Base-by-base conservation (phyloP, 2,329 filamentous ascomycete species). In the Samsoniella hepiali region DNA sequence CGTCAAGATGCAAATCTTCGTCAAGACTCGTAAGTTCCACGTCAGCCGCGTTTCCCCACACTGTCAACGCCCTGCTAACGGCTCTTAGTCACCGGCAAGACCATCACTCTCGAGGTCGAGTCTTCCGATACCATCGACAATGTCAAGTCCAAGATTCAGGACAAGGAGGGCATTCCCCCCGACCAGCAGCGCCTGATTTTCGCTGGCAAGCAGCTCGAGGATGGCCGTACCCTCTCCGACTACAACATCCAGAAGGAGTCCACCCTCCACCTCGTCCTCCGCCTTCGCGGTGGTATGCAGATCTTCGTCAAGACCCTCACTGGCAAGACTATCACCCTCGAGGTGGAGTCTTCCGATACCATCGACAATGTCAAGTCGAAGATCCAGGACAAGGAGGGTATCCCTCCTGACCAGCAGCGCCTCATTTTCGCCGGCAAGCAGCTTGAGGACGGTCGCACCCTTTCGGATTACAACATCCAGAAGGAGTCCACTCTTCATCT, bases 341-440 rank as follows among this genome's bases (percentile, higher is more conserved):
- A 96, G 80, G 91, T 96, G 1, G 91, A 96, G 77, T 93, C 89
- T 0, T 91, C 87, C 1, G 93, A 96, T 71, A 96, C 93, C 47
- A 96, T 96, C 78, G 93, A 97, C 82, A 97, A 97, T 67, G 93
- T 97, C 45, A 97, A 97, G 87, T 88, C 85, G 58, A 97, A 97
- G 86, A 97, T 97, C 50, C 93, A 97, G 78, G 93, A 97, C 74
- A 97, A 97, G 86, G 93, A 97, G 79, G 93, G 93, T 32, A 97
- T 97, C 60, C 93, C 93, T 49, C 93, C 93, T 9, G 93, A 97
- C 74, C 93, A 97, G 78, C 93, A 97, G 82, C 93, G 93, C 71
- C 78, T 97, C 68, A 97, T 97, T 75, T 97, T 97, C 70, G 93
- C 93, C 57, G 93, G 93, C 63, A 97, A 97, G 85, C 93, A 97